Base-by-base conservation (phyloP, 2,329 filamentous ascomycete genomes). In the Ophiostoma sp. region DNA sequence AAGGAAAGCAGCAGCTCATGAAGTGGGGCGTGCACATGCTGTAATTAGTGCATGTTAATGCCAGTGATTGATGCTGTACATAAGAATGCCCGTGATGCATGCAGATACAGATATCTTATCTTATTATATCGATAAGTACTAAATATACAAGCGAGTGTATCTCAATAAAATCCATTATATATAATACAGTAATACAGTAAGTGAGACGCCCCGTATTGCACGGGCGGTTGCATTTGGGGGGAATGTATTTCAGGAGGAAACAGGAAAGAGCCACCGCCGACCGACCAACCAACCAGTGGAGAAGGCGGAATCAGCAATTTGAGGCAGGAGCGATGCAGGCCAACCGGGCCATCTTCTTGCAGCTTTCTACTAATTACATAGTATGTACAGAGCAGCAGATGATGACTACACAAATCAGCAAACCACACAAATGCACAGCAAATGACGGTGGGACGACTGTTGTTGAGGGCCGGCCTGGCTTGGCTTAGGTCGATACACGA, bases 231-330 rank as follows among this genome's bases (percentile, higher is more conserved):
- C 60, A 65, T 65, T 65, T 36, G 62, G 20, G 62, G 62, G 33
- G 27, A 62, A 39, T 62, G 60, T 4, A 62, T 35, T 17, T 62
- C 27, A 35, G 15, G 60, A 36, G 33, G 20, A 64, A 64, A 36
- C 68, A 64, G 68, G 68, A 35, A 69, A 66, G 62, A 69, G 60
- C 62, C 44, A 57, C 68, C 68, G 68, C 65, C 33, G 60, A 44
- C 36, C 27, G 57, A 33, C 23, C 39, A 13, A 33, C 23, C 39
- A 13, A 41, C 39, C 48, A 44, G 66, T 68, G 66, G 69, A 66
- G 69, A 64, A 54, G 35, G 52, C n/a, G 48, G 39, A 64, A 27
- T 27, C 41, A n/a, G 64, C 35, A 68, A 67, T 70, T 64, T 65
- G 33, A 70, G 39, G 69, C 57, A 68, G 67, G 69, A 66, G 44